Evolutionary conservation across 257 asterid species (phyloP), one percentile per base, ranked within the genome.

Genomic region (Fraxinus pennsylvanica): DNA sequence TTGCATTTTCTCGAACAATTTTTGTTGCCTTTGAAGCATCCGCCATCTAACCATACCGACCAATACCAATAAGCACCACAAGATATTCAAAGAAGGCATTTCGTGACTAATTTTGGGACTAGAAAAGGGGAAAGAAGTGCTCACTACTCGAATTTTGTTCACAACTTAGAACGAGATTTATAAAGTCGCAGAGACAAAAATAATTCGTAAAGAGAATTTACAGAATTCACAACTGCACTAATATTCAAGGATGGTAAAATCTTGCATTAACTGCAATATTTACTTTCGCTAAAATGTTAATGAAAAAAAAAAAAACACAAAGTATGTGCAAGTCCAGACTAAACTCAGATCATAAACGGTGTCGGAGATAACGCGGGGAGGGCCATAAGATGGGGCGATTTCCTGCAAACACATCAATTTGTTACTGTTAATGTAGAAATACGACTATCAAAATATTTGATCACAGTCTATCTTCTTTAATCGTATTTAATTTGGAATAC

Each of bases 341-440:
- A 74, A 66, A 10, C 71, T 88, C 87, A 84, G 79, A 86, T 75
- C 74, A 82, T 41, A 78, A 80, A 82, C 74, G 90, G 78, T 63
- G 83, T 79, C 78, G 90, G 91, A 22, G 90, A 68, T 70, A 88
- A 88, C 25, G 81, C 83, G 10, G 91, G 86, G 72, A 82, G n/a
- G 6, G 85, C 79, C 86, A 82, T 72, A 1, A 81, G 52, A 32
- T 76, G 68, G 4, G 81, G 27, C 15, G 75, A 74, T 78, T 74
- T 82, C 88, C 90, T 88, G 85, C 68, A 68, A 57, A 38, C n/a
- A 78, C 72, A 74, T 38, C 36, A 61, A 74, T 78, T 19, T 3
- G 32, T 12, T 61, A 2, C 14, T 0, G 52, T 63, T 4, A 36
- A 36, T 25, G 35, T 3, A 25, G 4, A 30, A 4, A n/a, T 50